Base-by-base conservation (phyloP, 768 basidiomycete species). In the Amanita muscaria region DNA sequence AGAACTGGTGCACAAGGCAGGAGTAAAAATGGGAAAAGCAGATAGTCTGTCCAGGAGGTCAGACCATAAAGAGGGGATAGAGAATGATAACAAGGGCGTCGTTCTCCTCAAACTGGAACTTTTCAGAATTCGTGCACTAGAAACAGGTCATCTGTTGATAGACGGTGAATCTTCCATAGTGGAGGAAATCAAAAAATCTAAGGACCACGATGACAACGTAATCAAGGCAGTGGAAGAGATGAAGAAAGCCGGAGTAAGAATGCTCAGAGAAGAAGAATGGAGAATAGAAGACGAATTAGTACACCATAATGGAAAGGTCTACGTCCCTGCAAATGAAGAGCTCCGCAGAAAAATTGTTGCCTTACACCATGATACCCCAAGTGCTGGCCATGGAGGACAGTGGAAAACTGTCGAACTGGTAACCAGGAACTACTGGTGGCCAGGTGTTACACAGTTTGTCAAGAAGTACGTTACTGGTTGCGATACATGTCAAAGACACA, bases 341-440 rank as follows among this genome's bases (percentile, higher is more conserved):
- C 49, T 59, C 4, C 43, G 47, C 25, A 31, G 48, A 5, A 34
- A 40, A 5, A 40, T 59, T 23, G 49, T 66, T 9, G 32, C 49
- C 8, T 4, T 12, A 4, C 47, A 53, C 12, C 65, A 66, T 49
- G 62, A 66, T 42, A 21, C 42, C 14, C 44, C 38, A 2, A 35
- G 48, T 2, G 51, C 54, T 6, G 66, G 66, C 8, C 66, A 66
- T 32, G 58, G 49, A 11, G 64, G 66, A 6, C 37, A 44, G 14
- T 34, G 24, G 5, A 62, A 60, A 46, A 66, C 65, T 0, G 15
- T 40, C 18, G 50, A 60, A 16, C 36, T 60, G 1, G 44, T 64
- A 16, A 22, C 14, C 4, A 44, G 57, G n/a, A 35, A 60, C 19
- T 53, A 51, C 21, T 47, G 48, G 45, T 52, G 42, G 46, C 49